Base-by-base conservation (phyloP, 1,284 basidiomycete genomes). In the Fomitopsis betulina region DNA sequence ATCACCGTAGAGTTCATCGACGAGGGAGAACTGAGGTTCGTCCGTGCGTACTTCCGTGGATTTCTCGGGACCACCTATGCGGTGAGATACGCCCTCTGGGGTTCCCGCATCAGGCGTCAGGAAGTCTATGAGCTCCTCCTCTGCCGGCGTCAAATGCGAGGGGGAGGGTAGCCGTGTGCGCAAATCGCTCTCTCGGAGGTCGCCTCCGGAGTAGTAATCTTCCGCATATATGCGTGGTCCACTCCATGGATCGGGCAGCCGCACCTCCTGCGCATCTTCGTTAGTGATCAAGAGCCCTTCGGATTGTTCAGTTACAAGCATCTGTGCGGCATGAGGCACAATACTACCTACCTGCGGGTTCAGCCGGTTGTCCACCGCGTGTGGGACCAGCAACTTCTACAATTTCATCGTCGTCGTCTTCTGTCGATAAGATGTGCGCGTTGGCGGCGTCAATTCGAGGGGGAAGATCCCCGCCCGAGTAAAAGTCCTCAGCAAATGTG, bases 401-500 rank as follows among this genome's bases (percentile, higher is more conserved):
- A 4, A 56, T 30, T 2, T 61, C 56, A 19, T 55, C 57, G n/a
- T 59, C 60, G 12, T 56, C 42, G 6, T 49, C 55, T 40, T 71
- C 68, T 1, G 59, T 55, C 3, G 68, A 67, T 51, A 68, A 39
- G 38, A 67, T 10, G 61, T 68, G 53, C 45, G 70, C 49, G 54
- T 67, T 60, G 40, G 54, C 54, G 19, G 53, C 58, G 5, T 54
- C 60, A 15, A 56, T 50, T 30, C 60, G 53, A 13, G 56, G 60
- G 4, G 59, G 59, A 1, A 67, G 47, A 55, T 76, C 74, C 0
- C 75, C 75, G 12, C 75, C 74, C 3, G 74, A 65, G 58, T 76
- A 75, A 59, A 76, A 83, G 65, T 83, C 82, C 68, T 85, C 79
- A 0, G 82, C 82, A 62, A 76, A 84, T 2, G 70, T 76, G 38